Evolutionary conservation across 2,329 filamentous ascomycete genomes (phyloP), one percentile per base, ranked within the genome.

Genomic region (Fusarium sp.): DNA sequence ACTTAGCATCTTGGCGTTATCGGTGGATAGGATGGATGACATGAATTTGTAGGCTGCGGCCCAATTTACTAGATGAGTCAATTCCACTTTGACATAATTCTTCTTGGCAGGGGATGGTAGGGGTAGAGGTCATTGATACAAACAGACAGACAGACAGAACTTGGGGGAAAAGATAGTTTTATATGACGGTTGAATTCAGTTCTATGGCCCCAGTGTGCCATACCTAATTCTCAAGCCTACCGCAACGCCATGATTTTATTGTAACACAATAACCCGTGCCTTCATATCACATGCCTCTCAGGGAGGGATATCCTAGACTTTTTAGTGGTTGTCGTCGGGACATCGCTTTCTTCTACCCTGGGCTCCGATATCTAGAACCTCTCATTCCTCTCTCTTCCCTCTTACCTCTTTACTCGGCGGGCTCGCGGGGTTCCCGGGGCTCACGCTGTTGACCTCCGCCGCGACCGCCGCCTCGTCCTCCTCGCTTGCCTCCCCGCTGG

Each of bases 391-490:
- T 42, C 68, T 68, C 64, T 67, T 61, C 46, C 40, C 42, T 27
- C 42, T 46, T 25, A 13, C 25, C 54, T 58, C 33, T 56, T 66
- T 72, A 72, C 61, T 72, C 67, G 14, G 56, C 71, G 67, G 81
- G 81, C 71, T 83, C 81, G 33, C 82, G 75, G 14, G 81, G 83
- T 74, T 87, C 84, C 66, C 85, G 78, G 50, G 81, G 82, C 71
- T 83, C 81, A 34, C 82, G 74, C 68, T 85, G 78, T 55, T 85
- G 83, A 77, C 88, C 81, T 54, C 83, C 83, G 50, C 84, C 81
- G 57, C 82, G 79, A 44, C 87, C 81, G 54, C 83, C 82, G 38
- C 86, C 84, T 40, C 86, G 81, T 31, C 83, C 81, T 27, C 83
- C 83, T 62, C 86, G 81, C 77, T 85, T 84, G 42, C 42, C 83